Percentiles rank a stretch among this genome's conserved stretches.
phyloP scores from a whole-genome alignment of 352 stramenopile genomes.

The Pythium scleroteichum region DNA sequence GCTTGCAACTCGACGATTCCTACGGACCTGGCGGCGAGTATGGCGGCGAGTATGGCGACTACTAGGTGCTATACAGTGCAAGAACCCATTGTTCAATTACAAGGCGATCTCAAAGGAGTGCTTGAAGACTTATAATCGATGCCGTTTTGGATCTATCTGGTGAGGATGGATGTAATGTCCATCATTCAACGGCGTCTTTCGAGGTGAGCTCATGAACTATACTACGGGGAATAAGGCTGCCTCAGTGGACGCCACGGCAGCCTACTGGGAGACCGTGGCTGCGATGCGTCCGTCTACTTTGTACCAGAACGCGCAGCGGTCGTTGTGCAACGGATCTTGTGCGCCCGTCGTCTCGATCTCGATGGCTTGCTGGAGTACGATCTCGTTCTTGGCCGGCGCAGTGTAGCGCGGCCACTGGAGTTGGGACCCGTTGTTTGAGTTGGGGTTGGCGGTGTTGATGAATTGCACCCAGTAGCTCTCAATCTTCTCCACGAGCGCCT shows the following conservation, averaged over 20 bases:
- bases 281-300: conserved; percentile 5
- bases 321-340: neutral
- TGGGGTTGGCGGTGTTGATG: neutral
- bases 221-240: too few species aligned
- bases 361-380: conserved; percentile 8
- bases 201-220: too few species aligned
- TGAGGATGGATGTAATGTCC: too few species aligned
- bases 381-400: conserved; percentile 7
- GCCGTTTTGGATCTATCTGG: too few species aligned
- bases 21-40: neutral
- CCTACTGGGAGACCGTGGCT: too few species aligned
- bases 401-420: conserved; percentile 3
- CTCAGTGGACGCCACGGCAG: too few species aligned
- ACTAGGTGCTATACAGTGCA: too few species aligned
- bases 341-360: conserved; percentile 2
- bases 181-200: too few species aligned
- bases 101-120: too few species aligned
- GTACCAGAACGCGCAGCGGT: conserved; percentile 18
- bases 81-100: too few species aligned
- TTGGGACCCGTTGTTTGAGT: neutral
- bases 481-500: conserved; percentile 2
- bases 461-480: conserved; percentile 15
- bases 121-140: too few species aligned
- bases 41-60: too few species aligned
- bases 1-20: conserved; percentile 15